Evolutionary conservation across 1,284 basidiomycete species (phyloP).

Genomic region (Pascua guehoae): DNA sequence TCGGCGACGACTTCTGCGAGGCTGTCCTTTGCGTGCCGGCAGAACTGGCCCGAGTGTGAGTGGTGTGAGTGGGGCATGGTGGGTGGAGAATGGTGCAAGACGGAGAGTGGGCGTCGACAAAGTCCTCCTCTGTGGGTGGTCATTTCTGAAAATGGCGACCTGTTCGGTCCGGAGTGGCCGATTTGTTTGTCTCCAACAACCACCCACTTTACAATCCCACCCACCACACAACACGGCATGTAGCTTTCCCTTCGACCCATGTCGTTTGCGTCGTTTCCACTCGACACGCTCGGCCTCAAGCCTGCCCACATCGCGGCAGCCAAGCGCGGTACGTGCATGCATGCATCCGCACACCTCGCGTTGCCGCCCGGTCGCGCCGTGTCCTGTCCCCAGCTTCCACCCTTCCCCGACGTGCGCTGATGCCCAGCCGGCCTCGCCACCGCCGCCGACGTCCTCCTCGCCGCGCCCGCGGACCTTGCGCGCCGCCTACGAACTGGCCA

Average conservation of each 20-base stretch:
- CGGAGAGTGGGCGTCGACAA: too few relatives aligned
- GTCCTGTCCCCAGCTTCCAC: too few relatives aligned
- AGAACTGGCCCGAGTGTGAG: conserved; percentile 95
- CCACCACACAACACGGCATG: neutral
- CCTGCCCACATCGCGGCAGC: conserved; percentile 27
- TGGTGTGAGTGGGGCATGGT: conserved; percentile 85
- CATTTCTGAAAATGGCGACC: too few relatives aligned
- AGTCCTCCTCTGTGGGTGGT: too few relatives aligned
- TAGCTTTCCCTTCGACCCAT: conserved; percentile 13
- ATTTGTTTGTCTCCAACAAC: neutral
- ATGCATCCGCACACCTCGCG: too few relatives aligned
- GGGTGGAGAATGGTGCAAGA: neutral
- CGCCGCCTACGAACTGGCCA: conserved; percentile 25
- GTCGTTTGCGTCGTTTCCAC: conserved; percentile 37
- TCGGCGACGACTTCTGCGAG: conserved; percentile 75
- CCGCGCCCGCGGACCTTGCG: conserved; percentile 32
- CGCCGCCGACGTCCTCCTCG: conserved; percentile 43
- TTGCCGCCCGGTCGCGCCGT: neutral
- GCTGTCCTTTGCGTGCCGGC: conserved; percentile 74
- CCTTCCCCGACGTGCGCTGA: neutral
- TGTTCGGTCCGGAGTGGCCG: too few relatives aligned
- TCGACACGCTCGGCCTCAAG: conserved; percentile 30
- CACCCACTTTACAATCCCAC: too few relatives aligned
- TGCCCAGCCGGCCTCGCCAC: conserved; percentile 30
- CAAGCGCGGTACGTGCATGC: conserved; percentile 26